Conservation (phyloP, 768 basidiomycete genomes). For the Cystoderma amianthinum region DNA sequence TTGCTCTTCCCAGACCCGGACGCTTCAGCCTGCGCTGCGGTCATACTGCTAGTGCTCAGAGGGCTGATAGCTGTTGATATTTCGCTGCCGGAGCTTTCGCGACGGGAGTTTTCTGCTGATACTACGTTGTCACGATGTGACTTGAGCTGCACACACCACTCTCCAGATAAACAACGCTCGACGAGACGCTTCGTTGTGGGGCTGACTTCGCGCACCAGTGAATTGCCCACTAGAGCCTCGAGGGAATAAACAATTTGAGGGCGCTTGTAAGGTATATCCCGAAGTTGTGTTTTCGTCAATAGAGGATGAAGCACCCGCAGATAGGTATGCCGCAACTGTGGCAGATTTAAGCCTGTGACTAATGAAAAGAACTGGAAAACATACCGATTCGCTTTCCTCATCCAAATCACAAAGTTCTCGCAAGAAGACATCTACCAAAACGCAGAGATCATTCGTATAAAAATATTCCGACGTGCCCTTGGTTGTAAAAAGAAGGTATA, state of each 20-base stretch:
- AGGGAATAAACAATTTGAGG: slow-evolving; percentile 81
- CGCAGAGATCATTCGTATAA: slow-evolving; percentile 95
- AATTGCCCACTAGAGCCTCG: slow-evolving; percentile 68
- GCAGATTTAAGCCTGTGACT: background rate
- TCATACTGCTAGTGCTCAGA: slow-evolving; percentile 15
- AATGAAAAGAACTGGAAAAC: slow-evolving; percentile 23
- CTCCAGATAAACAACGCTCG: slow-evolving; percentile 80
- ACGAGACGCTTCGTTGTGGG: slow-evolving; percentile 89
- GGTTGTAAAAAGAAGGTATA: slow-evolving; percentile 93
- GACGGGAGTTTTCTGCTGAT: slow-evolving; percentile 15
- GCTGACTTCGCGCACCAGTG: slow-evolving; percentile 74
- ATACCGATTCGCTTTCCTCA: slow-evolving; percentile 87
- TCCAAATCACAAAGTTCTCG: slow-evolving; percentile 88
- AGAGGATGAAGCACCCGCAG: slow-evolving; percentile 94
- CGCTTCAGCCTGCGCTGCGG: slow-evolving; percentile 25
- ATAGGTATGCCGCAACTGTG: slow-evolving; percentile 88
- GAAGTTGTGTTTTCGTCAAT: slow-evolving; percentile 89
- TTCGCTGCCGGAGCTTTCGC: slow-evolving; percentile 38
- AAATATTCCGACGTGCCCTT: slow-evolving; percentile 92
- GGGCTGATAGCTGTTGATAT: slow-evolving; percentile 30
- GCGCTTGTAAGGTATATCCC: slow-evolving; percentile 82
- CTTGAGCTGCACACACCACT: slow-evolving; percentile 76
- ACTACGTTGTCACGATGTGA: slow-evolving; percentile 21
- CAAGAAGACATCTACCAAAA: slow-evolving; percentile 96
- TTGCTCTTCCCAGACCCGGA: slow-evolving; percentile 29